These are phyloP conservation scores for Pachysandra terminalis DNA, from an alignment of 164 flowering plant genomes.

Conservation along the genomic window DNA sequence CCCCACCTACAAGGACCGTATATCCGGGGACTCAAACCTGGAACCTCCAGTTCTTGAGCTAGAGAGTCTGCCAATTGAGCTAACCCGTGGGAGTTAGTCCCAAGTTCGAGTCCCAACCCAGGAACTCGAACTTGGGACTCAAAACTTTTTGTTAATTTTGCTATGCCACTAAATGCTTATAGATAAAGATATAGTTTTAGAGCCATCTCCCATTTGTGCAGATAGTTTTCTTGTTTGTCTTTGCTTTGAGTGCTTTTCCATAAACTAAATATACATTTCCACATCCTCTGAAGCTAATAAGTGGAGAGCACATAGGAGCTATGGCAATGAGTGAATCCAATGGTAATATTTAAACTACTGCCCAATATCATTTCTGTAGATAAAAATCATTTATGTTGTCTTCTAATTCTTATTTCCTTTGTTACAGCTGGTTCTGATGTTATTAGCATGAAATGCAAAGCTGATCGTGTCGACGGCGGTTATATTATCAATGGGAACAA, in stretches of 20 bases:
- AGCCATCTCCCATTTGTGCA: neutral
- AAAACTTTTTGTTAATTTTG: too few species aligned
- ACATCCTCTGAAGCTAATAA: conserved; percentile 66
- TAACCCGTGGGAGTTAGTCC: too few species aligned
- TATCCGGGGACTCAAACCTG: too few species aligned
- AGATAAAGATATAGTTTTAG: neutral
- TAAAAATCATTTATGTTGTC: neutral
- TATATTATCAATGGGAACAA: conserved; percentile 93
- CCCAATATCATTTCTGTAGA: neutral
- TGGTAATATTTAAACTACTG: too few species aligned
- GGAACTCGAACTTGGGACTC: too few species aligned
- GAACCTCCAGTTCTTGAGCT: too few species aligned
- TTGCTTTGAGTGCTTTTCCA: neutral
- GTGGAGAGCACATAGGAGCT: conserved; percentile 99
- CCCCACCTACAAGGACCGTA: too few species aligned
- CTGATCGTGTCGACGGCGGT: conserved; percentile 90
- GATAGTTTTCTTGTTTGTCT: neutral
- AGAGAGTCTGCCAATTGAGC: too few species aligned
- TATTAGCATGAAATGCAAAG: conserved; percentile 98
- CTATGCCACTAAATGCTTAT: neutral
- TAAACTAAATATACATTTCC: neutral
- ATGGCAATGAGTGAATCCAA: conserved; percentile 99
- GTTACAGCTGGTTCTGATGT: conserved; percentile 98
- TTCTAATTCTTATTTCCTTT: conserved; percentile 1
- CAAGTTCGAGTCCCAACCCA: too few species aligned